Evolutionary conservation across 2,329 filamentous ascomycete genomes (phyloP), one percentile per base, ranked within the genome.

Genomic region (Fusarium penzigii): DNA sequence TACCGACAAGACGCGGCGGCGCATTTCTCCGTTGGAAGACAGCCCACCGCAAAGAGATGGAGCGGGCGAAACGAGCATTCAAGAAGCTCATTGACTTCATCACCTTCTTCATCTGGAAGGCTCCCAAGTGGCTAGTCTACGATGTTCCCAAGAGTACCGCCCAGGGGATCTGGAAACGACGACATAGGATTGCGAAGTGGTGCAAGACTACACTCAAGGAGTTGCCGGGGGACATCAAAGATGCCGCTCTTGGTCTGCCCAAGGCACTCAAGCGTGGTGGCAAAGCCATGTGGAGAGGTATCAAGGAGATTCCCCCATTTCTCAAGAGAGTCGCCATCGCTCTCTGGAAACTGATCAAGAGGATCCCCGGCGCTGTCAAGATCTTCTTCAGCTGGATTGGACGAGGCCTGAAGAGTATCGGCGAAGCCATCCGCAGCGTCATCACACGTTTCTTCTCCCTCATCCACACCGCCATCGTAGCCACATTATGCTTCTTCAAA

Each of bases 1-100:
- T 80, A 1, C 77, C 77, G 0, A 40, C 57, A 1, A 63, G 75
- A 0, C 63, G 76, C 1, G 70, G 61, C 3, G 76, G 75, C 5
- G 71, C 68, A 3, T 73, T 70, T 65, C 53, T 61, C 17, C 61
- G 76, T 9, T 74, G 74, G 68, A 65, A 63, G 49, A 52, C 56
- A n/a, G 58, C 66, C 1, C 70, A 75, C 41, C 55, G 44, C 10
- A 59, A 58, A 5, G 68, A 70, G 11, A 64, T 72, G 54, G 39
- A 56, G 11, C 52, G 64, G 1, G 51, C 67, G 6, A 57, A 55
- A n/a, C 53, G 48, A 4, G 64, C 71, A 1, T 44, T 52, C 14
- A 17, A 40, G 2, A 60, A 52, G 8, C 58, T 76, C 2, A 41
- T 39, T 2, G 11, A 8, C 2, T 68, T 73, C 6, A 4, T 63